Evolutionary conservation across 2,329 filamentous ascomycete species (phyloP).

Genomic region (Rutstroemia sp.): DNA sequence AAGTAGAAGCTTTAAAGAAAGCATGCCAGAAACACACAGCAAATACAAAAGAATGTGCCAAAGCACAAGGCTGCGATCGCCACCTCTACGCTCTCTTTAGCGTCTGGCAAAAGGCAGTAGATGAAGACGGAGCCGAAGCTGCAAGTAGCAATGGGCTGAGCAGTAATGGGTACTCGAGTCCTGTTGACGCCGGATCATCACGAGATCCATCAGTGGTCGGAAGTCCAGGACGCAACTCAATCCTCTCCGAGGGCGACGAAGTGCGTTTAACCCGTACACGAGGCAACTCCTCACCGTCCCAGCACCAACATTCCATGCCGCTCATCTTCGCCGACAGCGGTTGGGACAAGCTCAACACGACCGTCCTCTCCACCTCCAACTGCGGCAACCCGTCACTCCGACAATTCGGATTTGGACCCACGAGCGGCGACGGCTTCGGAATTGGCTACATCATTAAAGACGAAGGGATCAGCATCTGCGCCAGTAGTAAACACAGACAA

Average conservation of each 20-base stretch:
- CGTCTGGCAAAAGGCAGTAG: constrained; percentile 85
- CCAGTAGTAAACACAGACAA: constrained; percentile 87
- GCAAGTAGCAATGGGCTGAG: constrained; percentile 37
- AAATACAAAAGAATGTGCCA: constrained; percentile 77
- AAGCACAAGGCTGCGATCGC: constrained; percentile 83
- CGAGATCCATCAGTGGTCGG: constrained; percentile 41
- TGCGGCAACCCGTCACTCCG: constrained; percentile 92
- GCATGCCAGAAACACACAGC: constrained; percentile 78
- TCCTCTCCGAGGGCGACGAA: constrained; percentile 30
- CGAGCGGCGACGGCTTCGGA: constrained; percentile 87
- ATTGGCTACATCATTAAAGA: constrained; percentile 99
- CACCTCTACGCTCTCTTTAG: constrained; percentile 92
- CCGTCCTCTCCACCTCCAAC: constrained; percentile 94
- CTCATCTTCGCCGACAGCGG: constrained; percentile 79
- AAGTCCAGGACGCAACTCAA: constrained; percentile 47
- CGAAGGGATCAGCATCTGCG: constrained; percentile 82
- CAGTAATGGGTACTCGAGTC: constrained; percentile 57
- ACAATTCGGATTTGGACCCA: constrained; percentile 95
- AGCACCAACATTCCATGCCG: constrained; percentile 51
- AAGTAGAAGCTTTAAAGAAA: constrained; percentile 76
- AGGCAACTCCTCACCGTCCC: constrained; percentile 46
- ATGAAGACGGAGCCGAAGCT: constrained; percentile 55
- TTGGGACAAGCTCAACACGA: constrained; percentile 94
- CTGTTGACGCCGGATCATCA: constrained; percentile 40
- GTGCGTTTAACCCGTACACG: constrained; percentile 30